These are phyloP conservation scores for Carpinus viminea DNA, from an alignment of 306 rosid genomes.

Conservation along the genomic window DNA sequence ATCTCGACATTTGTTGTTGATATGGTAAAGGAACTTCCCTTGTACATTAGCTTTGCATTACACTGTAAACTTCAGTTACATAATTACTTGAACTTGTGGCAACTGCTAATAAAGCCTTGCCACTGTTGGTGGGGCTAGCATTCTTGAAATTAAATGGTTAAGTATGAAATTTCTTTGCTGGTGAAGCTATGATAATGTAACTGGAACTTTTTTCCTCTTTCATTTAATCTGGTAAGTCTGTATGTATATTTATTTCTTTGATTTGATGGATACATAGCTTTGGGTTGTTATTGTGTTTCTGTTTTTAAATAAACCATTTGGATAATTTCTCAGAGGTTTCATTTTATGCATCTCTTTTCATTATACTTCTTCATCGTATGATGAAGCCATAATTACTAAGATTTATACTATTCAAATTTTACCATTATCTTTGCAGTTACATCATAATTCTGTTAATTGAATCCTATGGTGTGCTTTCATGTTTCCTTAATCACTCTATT, in stretches of 20 bases:
- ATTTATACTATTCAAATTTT: background rate
- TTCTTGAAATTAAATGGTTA: no score
- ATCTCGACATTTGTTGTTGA: background rate
- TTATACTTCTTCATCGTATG: background rate
- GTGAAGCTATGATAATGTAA: no score
- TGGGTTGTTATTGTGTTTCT: background rate
- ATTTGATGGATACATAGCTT: background rate
- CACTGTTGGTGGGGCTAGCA: background rate
- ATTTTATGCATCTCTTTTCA: background rate
- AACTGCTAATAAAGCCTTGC: background rate
- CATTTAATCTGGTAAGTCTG: background rate
- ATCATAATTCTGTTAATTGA: background rate
- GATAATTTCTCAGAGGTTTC: background rate
- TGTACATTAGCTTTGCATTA: background rate
- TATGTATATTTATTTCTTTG: no score
- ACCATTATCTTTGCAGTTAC: background rate
- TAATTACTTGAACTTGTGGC: background rate
- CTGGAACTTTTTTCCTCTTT: no score
- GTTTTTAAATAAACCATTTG: background rate
- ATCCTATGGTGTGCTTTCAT: background rate
- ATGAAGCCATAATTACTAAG: background rate
- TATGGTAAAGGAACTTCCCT: background rate
- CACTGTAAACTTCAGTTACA: background rate
- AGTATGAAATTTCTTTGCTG: no score
- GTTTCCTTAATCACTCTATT: background rate